Base-by-base conservation (phyloP, 2,329 filamentous ascomycete genomes). In the Sporothrix inflata region DNA sequence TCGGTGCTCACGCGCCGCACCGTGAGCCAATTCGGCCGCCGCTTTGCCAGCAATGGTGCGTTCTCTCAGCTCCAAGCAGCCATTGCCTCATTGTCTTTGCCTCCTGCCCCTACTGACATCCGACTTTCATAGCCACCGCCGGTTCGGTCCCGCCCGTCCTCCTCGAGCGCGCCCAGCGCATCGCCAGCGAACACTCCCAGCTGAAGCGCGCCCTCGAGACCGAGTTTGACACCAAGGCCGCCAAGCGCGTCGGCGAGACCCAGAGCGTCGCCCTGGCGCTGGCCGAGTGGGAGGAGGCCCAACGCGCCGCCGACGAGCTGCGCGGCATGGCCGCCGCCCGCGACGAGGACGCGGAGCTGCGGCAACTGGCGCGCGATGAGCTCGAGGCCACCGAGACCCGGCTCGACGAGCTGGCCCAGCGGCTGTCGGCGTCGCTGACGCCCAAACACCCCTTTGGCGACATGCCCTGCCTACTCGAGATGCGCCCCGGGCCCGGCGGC, bases 401-500 rank as follows among this genome's bases (percentile, higher is more conserved):
- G 72, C 86, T 98, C 30, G 85, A 87, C 2, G 79, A 82, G 0
- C 87, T 97, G 34, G 89, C 90, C 0, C 86, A 86, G 49, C 88
- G 87, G 47, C 86, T 99, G 57, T 93, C 93, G 34, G 89, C 87
- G 27, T 90, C 92, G 61, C 86, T 99, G 70, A 92, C 97, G 19
- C 96, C 96, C 0, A 89, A 90, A 53, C 94, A 99, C 80, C 93
- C 94, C 2, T 99, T 98, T 79, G 93, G 93, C 42, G 88, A 94
- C 74, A 87, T 98, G 76, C 94, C 94, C 70, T 98, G 95, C 80
- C 87, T 99, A 75, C 83, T 99, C 55, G 96, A 99, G 82, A 92
- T 99, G 73, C 89, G 94, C 0, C 96, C 96, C 0, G 96, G 96
- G 0, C 94, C 94, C 0, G 96, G 96, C 49, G 96, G 96, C 1